These are phyloP conservation scores for Boletus speciosus DNA, from an alignment of 768 basidiomycete species.

Conservation along the genomic window DNA sequence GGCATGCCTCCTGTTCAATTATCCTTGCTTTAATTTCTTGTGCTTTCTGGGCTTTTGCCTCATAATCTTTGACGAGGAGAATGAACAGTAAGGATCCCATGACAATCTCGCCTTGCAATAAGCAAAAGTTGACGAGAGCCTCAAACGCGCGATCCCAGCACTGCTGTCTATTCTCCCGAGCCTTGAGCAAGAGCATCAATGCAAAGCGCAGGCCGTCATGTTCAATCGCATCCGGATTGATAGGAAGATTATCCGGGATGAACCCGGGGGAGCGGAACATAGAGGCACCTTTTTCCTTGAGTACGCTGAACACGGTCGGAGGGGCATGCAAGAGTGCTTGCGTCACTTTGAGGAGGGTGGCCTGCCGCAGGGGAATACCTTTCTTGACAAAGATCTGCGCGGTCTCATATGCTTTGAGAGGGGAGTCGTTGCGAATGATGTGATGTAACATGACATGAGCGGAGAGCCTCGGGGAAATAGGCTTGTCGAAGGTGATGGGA, in stretches of 20 bases:
- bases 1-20: constrained; percentile 14
- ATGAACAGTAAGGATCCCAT: constrained; percentile 71
- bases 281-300: constrained; percentile 15
- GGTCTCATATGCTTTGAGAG: constrained; percentile 46
- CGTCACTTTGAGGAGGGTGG: constrained; percentile 46
- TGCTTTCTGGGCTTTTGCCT: constrained; percentile 35
- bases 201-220: constrained; percentile 47
- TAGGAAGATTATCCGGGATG: constrained; percentile 22
- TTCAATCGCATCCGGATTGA: constrained; percentile 35
- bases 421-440: constrained; percentile 50
- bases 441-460: constrained; percentile 65
- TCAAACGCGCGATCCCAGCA: constrained; percentile 61
- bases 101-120: constrained; percentile 77
- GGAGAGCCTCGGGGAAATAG: constrained; percentile 56
- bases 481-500: constrained; percentile 45
- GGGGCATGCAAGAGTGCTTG: constrained; percentile 18
- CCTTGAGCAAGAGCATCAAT: constrained; percentile 48
- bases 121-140: constrained; percentile 55
- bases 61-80: constrained; percentile 60
- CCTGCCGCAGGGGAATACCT: constrained; percentile 47
- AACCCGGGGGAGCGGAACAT: constrained; percentile 14
- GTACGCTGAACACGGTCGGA: constrained; percentile 21
- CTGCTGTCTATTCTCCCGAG: constrained; percentile 51
- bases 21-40: constrained; percentile 23
- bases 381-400: constrained; percentile 51